Percentiles rank a stretch among this genome's conserved stretches.
phyloP scores from a whole-genome alignment of 768 basidiomycete species.

The Chlorophyllum brunneum region DNA sequence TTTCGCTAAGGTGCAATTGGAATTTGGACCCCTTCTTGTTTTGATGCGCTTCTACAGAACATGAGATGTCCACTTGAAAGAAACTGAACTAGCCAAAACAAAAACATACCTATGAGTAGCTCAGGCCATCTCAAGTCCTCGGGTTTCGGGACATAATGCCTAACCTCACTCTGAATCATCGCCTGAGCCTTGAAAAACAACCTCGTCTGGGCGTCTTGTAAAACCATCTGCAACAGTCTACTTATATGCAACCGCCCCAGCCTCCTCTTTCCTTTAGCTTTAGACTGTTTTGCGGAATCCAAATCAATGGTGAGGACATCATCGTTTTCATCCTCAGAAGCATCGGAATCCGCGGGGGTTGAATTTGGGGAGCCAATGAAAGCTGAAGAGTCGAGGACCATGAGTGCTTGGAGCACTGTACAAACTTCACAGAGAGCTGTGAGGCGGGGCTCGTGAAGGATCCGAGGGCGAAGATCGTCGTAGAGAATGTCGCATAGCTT shows the following conservation, averaged over 20 bases:
- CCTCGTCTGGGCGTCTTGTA: constrained; percentile 95
- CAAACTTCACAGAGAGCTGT: constrained; percentile 91
- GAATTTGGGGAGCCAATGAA: constrained; percentile 17
- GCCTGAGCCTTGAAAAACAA: constrained; percentile 96
- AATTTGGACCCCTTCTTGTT: neutral
- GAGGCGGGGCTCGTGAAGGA: constrained; percentile 88
- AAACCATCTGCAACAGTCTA: constrained; percentile 78
- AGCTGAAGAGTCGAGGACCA: constrained; percentile 79
- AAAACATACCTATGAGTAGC: constrained; percentile 62
- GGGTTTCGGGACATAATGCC: constrained; percentile 71
- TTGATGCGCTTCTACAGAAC: neutral
- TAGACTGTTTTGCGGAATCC: constrained; percentile 22
- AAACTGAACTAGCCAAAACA: no score
- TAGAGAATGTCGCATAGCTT: constrained; percentile 91
- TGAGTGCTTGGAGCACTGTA: constrained; percentile 91
- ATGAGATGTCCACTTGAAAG: neutral
- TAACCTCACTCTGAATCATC: constrained; percentile 84
- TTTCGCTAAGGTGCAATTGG: constrained; percentile 35
- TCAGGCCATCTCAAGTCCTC: constrained; percentile 88
- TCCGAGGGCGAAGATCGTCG: constrained; percentile 92
- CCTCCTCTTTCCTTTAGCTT: constrained; percentile 28
- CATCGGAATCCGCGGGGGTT: constrained; percentile 15
- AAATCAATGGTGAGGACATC: constrained; percentile 39
- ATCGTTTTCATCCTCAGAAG: constrained; percentile 17
- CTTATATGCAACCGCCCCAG: constrained; percentile 64